These are phyloP conservation scores for Fonsecaea pedrosoi DNA, from an alignment of 2,329 filamentous ascomycete genomes.

Conservation along the genomic window DNA sequence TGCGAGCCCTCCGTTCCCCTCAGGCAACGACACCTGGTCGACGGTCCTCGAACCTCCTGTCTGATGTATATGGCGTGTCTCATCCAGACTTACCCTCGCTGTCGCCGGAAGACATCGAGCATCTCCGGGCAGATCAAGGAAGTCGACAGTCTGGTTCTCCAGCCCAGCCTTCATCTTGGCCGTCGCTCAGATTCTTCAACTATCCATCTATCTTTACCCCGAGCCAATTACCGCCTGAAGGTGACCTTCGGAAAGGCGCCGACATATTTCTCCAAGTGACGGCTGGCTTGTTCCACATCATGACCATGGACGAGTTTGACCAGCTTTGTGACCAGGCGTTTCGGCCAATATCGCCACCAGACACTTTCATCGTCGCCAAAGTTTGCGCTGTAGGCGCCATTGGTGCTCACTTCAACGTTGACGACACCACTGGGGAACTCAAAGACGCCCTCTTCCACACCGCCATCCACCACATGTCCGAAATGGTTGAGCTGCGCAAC, in stretches of 20 bases:
- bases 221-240: not conserved
- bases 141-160: not conserved
- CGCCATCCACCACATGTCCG: not conserved
- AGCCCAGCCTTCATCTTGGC: not conserved
- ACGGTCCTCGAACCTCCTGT: not conserved
- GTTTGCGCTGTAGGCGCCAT: not conserved
- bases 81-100: not conserved
- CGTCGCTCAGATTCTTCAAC: not conserved
- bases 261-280: not conserved
- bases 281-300: slow-evolving; percentile 1
- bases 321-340: not conserved
- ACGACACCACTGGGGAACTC: slow-evolving; percentile 3
- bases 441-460: slow-evolving; percentile 1
- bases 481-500: not conserved
- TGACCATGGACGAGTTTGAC: not conserved
- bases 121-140: not conserved
- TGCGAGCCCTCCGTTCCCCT: not conserved
- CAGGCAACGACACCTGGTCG: not conserved
- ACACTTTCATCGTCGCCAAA: not conserved
- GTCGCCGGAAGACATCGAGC: not conserved
- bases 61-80: not conserved
- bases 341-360: not conserved
- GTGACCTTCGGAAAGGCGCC: not conserved
- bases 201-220: not conserved
- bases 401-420: not conserved